These are phyloP conservation scores for Acanthamoeba triangularis DNA, from an alignment of 208 protist species.

Conservation along the genomic window DNA sequence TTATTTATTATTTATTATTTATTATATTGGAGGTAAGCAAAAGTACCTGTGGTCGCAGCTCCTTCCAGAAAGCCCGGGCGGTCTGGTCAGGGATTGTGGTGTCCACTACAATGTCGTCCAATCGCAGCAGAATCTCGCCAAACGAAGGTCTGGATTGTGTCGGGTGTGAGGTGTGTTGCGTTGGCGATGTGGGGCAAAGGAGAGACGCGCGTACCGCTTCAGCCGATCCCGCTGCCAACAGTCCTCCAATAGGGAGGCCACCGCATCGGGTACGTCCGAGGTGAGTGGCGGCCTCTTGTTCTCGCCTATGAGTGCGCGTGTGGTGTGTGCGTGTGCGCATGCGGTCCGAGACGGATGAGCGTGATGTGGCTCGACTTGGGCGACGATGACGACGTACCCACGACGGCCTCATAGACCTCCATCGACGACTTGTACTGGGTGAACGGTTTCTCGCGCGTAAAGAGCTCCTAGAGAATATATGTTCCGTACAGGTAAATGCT, in stretches of 20 bases:
- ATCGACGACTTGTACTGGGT: background rate
- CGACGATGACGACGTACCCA: no score
- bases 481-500: no score
- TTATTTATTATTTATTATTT: no score
- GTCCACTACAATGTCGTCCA: background rate
- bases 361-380: no score
- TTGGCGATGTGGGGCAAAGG: no score
- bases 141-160: background rate
- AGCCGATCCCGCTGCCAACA: conserved; percentile 42
- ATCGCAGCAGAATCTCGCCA: background rate
- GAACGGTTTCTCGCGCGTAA: conserved; percentile 51
- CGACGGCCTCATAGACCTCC: background rate
- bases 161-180: no score
- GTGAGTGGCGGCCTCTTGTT: conserved; percentile 28
- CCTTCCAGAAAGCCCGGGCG: conserved; percentile 14
- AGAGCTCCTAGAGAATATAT: background rate
- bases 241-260: background rate
- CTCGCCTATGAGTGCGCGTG: background rate
- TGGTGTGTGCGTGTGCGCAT: background rate
- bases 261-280: background rate
- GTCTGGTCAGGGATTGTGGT: background rate
- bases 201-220: background rate
- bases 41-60: background rate
- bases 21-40: no score
- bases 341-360: background rate